phyloP scores from a whole-genome alignment of 2,329 filamentous ascomycete species.

The Paecilomyces formosus region DNA sequence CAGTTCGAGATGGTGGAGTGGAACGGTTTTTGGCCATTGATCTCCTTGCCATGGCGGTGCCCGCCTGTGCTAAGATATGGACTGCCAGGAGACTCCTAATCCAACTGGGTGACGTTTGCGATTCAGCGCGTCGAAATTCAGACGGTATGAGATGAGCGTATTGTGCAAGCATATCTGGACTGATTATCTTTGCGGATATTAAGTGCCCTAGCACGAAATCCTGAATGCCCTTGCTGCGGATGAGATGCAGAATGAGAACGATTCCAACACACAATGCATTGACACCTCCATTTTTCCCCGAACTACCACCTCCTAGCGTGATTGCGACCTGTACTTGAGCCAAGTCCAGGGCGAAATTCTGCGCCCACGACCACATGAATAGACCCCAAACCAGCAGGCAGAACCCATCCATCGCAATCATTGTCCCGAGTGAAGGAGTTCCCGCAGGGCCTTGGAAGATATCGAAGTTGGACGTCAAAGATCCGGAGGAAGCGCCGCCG shows the following conservation, averaged over 20 bases:
- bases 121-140: constrained; percentile 35
- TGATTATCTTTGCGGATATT: constrained; percentile 37
- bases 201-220: constrained; percentile 44
- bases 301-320: constrained; percentile 72
- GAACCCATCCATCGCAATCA: constrained; percentile 74
- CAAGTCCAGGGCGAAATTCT: constrained; percentile 80
- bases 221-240: constrained; percentile 39
- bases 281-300: constrained; percentile 39
- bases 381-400: constrained; percentile 74
- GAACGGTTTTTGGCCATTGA: constrained; percentile 39
- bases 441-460: constrained; percentile 83
- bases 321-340: constrained; percentile 91
- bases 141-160: constrained; percentile 36
- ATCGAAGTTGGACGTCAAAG: constrained; percentile 73
- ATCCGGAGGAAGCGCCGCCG: constrained; percentile 66
- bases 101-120: constrained; percentile 37
- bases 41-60: constrained; percentile 40
- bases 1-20: constrained; percentile 30
- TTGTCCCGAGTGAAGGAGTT: constrained; percentile 77
- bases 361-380: constrained; percentile 77
- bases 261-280: constrained; percentile 39
- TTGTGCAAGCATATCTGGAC: constrained; percentile 34
- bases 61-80: constrained; percentile 42
- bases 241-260: constrained; percentile 38
- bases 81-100: constrained; percentile 41